Percentiles rank a stretch among this genome's conserved stretches.
phyloP scores from a whole-genome alignment of 257 asterid species.

The Solanum dulcamara region DNA sequence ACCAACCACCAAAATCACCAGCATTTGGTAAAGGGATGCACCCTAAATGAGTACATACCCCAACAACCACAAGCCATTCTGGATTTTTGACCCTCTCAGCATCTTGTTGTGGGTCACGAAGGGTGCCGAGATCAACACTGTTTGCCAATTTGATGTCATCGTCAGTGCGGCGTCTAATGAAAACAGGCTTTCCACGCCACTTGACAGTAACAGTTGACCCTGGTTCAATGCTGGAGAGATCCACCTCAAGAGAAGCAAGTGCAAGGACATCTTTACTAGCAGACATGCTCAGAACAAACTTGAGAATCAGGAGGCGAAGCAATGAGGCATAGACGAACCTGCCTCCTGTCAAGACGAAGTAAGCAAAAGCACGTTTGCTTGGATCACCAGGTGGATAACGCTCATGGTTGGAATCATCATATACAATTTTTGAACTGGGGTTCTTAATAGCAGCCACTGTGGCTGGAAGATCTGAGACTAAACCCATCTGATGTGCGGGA shows the following conservation, averaged over 20 bases:
- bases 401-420: conserved; percentile 79
- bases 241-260: conserved; percentile 87
- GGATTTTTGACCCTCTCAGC: conserved; percentile 86
- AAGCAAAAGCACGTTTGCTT: conserved; percentile 85
- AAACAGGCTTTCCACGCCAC: conserved; percentile 99
- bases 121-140: conserved; percentile 56
- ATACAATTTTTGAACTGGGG: conserved; percentile 61
- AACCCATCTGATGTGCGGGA: conserved; percentile 29
- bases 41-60: conserved; percentile 90
- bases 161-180: conserved; percentile 77
- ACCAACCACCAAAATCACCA: conserved; percentile 96
- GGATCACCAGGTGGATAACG: conserved; percentile 91
- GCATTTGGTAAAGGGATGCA: conserved; percentile 97
- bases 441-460: conserved; percentile 81
- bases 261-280: conserved; percentile 96
- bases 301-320: conserved; percentile 83
- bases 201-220: conserved; percentile 90
- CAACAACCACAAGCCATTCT: conserved; percentile 82
- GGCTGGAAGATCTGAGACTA: conserved; percentile 41
- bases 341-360: conserved; percentile 86
- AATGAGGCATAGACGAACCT: conserved; percentile 86
- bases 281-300: conserved; percentile 89
- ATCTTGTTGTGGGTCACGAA: conserved; percentile 90
- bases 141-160: conserved; percentile 76
- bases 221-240: conserved; percentile 79